A percentile compares a stretch with the other conserved stretches of the same genome.
Conservation (phyloP, 1,284 basidiomycete species). For the Malassezia sympodialis region DNA sequence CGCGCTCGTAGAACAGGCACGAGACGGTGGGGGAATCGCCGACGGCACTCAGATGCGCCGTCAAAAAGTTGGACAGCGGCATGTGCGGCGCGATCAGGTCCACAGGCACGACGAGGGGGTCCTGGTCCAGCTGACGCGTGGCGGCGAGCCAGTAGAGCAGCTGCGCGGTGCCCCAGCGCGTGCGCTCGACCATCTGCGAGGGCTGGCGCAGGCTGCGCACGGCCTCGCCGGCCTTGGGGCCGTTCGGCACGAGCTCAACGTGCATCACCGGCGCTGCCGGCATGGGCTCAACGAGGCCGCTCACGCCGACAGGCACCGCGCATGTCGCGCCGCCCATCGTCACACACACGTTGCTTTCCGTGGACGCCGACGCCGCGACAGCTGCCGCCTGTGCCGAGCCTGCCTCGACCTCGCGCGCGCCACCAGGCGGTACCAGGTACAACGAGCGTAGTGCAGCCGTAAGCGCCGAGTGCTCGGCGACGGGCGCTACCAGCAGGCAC, state of each 20-base stretch:
- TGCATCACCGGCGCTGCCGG: constrained; percentile 21
- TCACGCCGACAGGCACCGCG: background rate
- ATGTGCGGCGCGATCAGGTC: constrained; percentile 37
- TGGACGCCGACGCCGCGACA: constrained; percentile 19
- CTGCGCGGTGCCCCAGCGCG: constrained; percentile 36
- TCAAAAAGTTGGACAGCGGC: constrained; percentile 32
- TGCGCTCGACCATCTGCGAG: background rate
- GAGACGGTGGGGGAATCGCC: constrained; percentile 27
- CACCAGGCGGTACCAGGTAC: constrained; percentile 27
- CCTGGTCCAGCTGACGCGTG: constrained; percentile 35
- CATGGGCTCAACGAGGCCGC: constrained; percentile 1
- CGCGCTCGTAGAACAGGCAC: constrained; percentile 38
- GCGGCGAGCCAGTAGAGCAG: constrained; percentile 44
- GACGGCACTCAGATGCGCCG: constrained; percentile 24
- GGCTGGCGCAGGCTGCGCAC: constrained; percentile 11
- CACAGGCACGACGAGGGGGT: constrained; percentile 43
- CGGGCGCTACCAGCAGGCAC: constrained; percentile 38
- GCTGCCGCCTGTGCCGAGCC: constrained; percentile 11
- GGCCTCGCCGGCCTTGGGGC: constrained; percentile 24
- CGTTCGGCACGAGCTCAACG: constrained; percentile 37
- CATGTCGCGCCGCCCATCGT: constrained; percentile 19
- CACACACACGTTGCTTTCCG: constrained; percentile 28
- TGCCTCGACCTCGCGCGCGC: constrained; percentile 16
- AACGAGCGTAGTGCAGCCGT: constrained; percentile 33
- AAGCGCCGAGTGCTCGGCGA: constrained; percentile 33